phyloP scores from a whole-genome alignment of 164 flowering plant genomes.

The Stephania yunnanensis region DNA sequence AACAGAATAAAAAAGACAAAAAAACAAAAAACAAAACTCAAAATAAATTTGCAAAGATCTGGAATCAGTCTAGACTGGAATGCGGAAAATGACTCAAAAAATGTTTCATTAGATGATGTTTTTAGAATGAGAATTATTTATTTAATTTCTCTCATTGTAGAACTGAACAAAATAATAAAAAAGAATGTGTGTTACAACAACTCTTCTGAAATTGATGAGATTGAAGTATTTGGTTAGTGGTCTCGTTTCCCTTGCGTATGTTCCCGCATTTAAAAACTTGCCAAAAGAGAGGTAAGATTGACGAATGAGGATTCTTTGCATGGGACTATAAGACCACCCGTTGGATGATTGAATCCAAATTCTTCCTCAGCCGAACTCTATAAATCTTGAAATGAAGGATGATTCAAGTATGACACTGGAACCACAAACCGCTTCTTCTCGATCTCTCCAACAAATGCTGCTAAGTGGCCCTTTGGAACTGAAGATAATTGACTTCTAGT shows the following conservation, averaged over 20 bases:
- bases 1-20: too few species aligned
- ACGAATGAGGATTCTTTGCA: conserved; percentile 4
- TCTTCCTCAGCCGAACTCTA: conserved; percentile 9
- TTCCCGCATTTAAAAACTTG: background rate
- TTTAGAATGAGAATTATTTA: background rate
- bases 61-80: too few species aligned
- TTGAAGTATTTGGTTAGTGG: background rate
- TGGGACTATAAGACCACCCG: conserved; percentile 6
- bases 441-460: conserved; percentile 30
- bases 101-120: too few species aligned
- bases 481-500: conserved; percentile 6
- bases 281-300: conserved; percentile 4
- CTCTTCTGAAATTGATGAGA: background rate
- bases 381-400: conserved; percentile 20
- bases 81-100: too few species aligned
- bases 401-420: background rate
- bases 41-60: too few species aligned
- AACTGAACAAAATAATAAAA: background rate
- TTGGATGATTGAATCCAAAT: conserved; percentile 6
- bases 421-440: conserved; percentile 23
- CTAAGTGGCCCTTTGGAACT: conserved; percentile 34
- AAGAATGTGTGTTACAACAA: background rate
- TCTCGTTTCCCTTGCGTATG: background rate
- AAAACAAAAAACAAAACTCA: too few species aligned
- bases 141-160: background rate